Conservation (phyloP, 768 basidiomycete species). For the Pulveroboletus sp. region DNA sequence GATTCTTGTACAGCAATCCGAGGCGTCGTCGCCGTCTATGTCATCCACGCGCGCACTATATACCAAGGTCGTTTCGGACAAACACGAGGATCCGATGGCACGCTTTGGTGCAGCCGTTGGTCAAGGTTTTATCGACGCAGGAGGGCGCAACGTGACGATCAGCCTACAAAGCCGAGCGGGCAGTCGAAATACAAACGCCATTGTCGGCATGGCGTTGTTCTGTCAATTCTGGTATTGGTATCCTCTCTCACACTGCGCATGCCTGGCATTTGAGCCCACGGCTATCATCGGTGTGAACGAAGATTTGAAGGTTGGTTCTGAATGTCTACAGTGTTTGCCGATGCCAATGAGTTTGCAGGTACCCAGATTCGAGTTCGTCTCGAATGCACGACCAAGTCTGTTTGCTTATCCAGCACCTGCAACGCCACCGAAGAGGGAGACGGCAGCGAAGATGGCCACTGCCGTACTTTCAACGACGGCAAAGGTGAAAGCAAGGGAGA, state of each 20-base stretch:
- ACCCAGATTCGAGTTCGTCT: constrained; percentile 90
- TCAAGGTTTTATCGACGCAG: constrained; percentile 96
- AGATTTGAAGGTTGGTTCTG: constrained; percentile 65
- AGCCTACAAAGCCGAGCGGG: constrained; percentile 91
- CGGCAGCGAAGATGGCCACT: constrained; percentile 85
- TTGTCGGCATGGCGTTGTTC: constrained; percentile 98
- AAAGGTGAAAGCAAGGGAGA: constrained; percentile 93
- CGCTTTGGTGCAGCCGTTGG: constrained; percentile 95
- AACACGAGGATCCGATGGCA: constrained; percentile 98
- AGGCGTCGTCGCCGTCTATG: constrained; percentile 80
- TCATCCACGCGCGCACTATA: constrained; percentile 81
- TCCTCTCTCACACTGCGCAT: constrained; percentile 90
- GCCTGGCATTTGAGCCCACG: constrained; percentile 91
- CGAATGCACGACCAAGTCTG: constrained; percentile 84
- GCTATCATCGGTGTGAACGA: constrained; percentile 89
- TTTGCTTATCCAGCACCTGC: constrained; percentile 88
- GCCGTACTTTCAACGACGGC: constrained; percentile 97
- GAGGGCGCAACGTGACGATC: constrained; percentile 94
- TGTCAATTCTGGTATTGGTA: constrained; percentile 99
- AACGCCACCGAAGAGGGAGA: constrained; percentile 90
- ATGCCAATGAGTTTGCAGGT: constrained; percentile 46
- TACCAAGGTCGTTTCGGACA: constrained; percentile 86
- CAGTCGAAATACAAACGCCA: constrained; percentile 86
- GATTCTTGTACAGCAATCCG: constrained; percentile 95
- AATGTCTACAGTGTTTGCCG: background rate